These are phyloP conservation scores for Trichosanthes truncata DNA, from an alignment of 306 rosid species.

Conservation along the genomic window DNA sequence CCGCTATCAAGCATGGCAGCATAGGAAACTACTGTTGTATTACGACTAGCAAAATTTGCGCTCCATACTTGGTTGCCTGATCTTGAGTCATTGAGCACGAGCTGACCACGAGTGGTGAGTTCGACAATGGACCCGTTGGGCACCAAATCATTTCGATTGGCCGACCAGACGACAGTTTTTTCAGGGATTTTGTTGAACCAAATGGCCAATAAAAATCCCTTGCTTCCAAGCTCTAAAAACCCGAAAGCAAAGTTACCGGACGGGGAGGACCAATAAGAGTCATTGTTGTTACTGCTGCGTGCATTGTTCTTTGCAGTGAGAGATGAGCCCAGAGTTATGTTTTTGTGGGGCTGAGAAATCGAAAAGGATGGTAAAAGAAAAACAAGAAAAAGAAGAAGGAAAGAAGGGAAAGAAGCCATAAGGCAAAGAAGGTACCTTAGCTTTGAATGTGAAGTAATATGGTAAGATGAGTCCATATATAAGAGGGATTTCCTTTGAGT, in stretches of 20 bases:
- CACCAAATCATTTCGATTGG: slow-evolving; percentile 9
- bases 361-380: not conserved
- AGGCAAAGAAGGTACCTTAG: too few relatives aligned
- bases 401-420: not conserved
- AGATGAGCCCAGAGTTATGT: slow-evolving; percentile 12
- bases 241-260: slow-evolving; percentile 41
- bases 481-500: too few relatives aligned
- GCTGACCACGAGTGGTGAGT: slow-evolving; percentile 16
- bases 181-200: slow-evolving; percentile 36
- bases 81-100: slow-evolving; percentile 19
- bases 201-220: slow-evolving; percentile 24
- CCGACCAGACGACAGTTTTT: slow-evolving; percentile 33
- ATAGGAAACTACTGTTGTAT: slow-evolving; percentile 1
- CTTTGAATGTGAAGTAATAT: not conserved
- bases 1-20: slow-evolving; percentile 43
- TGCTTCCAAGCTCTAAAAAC: slow-evolving; percentile 5
- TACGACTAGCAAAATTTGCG: not conserved
- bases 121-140: slow-evolving; percentile 22
- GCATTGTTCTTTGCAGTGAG: slow-evolving; percentile 12
- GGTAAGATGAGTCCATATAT: too few relatives aligned
- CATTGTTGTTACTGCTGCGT: not conserved
- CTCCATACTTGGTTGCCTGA: slow-evolving; percentile 8
- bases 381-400: not conserved
- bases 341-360: slow-evolving; percentile 16
- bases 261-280: slow-evolving; percentile 15